These are phyloP conservation scores for Sedum album DNA, from an alignment of 164 flowering plant species.

Conservation along the genomic window DNA sequence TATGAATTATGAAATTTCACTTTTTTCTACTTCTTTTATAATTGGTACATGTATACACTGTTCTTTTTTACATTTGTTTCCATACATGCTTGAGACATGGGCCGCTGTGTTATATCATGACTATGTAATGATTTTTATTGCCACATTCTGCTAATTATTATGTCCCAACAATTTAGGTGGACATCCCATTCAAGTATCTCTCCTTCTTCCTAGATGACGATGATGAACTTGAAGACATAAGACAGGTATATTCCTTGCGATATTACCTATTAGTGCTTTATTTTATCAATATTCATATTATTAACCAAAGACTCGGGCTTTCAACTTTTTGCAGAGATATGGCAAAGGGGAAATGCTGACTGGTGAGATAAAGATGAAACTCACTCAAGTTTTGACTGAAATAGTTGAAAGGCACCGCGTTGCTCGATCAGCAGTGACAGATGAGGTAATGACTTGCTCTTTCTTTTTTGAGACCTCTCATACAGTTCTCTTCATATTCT, in stretches of 20 bases:
- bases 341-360: slow-evolving; percentile 83
- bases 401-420: slow-evolving; percentile 77
- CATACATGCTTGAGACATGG: too few relatives aligned
- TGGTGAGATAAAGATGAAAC: slow-evolving; percentile 78
- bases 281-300: background rate
- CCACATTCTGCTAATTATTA: background rate
- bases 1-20: slow-evolving; percentile 12
- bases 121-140: background rate
- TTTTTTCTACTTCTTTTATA: too few relatives aligned
- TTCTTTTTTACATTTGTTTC: too few relatives aligned
- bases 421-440: slow-evolving; percentile 92
- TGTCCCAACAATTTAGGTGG: slow-evolving; percentile 46
- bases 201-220: slow-evolving; percentile 92
- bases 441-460: slow-evolving; percentile 34
- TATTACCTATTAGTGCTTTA: too few relatives aligned
- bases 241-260: slow-evolving; percentile 41
- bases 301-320: background rate
- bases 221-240: slow-evolving; percentile 74
- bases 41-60: too few relatives aligned
- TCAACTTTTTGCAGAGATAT: slow-evolving; percentile 49
- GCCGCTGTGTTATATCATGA: background rate
- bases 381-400: slow-evolving; percentile 55
- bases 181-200: slow-evolving; percentile 80
- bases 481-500: too few relatives aligned
- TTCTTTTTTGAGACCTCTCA: too few relatives aligned